These are phyloP conservation scores for Dicorynia guianensis DNA, from an alignment of 306 rosid species.

Conservation along the genomic window DNA sequence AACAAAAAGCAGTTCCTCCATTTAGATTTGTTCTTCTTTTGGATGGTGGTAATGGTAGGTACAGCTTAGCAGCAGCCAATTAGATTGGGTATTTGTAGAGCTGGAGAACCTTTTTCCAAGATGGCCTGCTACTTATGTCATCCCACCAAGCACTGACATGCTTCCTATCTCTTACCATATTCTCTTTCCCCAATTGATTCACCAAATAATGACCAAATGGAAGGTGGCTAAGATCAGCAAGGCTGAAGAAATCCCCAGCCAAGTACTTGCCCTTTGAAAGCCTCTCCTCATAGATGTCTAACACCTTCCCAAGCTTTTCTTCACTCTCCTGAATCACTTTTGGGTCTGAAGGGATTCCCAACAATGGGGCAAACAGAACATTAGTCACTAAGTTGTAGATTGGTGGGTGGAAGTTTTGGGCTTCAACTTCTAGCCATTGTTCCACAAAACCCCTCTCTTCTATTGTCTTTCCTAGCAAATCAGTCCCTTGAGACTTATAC, in stretches of 20 bases:
- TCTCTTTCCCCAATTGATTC: conserved; percentile 40
- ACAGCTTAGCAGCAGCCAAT: too few relatives aligned
- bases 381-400: conserved; percentile 36
- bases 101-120: conserved; percentile 56
- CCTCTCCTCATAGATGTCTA: conserved; percentile 64
- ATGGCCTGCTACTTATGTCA: conserved; percentile 56
- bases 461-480: conserved; percentile 52
- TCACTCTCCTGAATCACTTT: conserved; percentile 58
- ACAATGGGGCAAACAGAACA: conserved; percentile 11
- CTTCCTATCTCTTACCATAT: conserved; percentile 48
- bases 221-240: conserved; percentile 14
- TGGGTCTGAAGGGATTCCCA: conserved; percentile 38
- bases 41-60: too few relatives aligned
- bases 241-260: conserved; percentile 64
- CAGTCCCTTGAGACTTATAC: conserved; percentile 51
- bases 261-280: conserved; percentile 59
- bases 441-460: conserved; percentile 63
- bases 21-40: too few relatives aligned
- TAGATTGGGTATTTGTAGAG: background rate
- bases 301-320: conserved; percentile 52
- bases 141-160: conserved; percentile 62
- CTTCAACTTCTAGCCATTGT: conserved; percentile 71
- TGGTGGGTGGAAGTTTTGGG: conserved; percentile 41
- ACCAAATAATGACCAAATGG: conserved; percentile 54
- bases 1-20: too few relatives aligned